These are phyloP conservation scores for Erythrobasidium yunnanense DNA, from an alignment of 768 basidiomycete species.

Conservation along the genomic window DNA sequence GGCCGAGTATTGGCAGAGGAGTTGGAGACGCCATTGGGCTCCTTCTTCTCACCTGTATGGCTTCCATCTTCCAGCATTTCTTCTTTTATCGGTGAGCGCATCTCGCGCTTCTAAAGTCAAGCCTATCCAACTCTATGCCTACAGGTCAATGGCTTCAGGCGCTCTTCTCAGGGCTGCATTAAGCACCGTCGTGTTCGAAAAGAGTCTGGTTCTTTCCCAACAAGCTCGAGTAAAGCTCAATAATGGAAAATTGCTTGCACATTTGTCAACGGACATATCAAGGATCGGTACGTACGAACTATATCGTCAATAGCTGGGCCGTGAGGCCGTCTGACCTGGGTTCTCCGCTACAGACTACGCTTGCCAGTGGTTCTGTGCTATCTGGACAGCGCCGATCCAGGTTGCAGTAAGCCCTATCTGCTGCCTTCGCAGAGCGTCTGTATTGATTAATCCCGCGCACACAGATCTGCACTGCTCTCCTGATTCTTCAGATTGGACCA, in stretches of 20 bases:
- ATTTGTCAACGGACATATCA: constrained; percentile 83
- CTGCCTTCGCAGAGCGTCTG: too few species aligned
- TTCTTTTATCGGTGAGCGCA: constrained; percentile 55
- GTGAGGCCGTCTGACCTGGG: background rate
- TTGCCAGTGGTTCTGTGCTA: background rate
- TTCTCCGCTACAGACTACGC: background rate
- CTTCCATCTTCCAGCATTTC: constrained; percentile 55
- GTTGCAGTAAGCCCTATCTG: too few species aligned
- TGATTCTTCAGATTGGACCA: constrained; percentile 59
- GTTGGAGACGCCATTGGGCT: constrained; percentile 58
- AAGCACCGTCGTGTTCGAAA: constrained; percentile 73
- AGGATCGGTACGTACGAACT: constrained; percentile 58
- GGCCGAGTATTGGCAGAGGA: constrained; percentile 48
- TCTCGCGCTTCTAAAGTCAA: background rate
- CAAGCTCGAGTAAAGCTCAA: constrained; percentile 67
- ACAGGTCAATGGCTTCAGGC: constrained; percentile 63
- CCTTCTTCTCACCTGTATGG: constrained; percentile 56
- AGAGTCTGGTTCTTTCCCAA: constrained; percentile 64
- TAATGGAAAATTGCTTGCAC: constrained; percentile 81
- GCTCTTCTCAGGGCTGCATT: constrained; percentile 72
- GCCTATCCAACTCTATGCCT: constrained; percentile 41
- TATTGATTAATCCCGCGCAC: too few species aligned
- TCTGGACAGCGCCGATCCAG: constrained; percentile 47
- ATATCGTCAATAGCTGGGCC: too few species aligned
- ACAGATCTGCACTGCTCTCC: constrained; percentile 67